These are phyloP conservation scores for Ogataea ramenticola DNA, from an alignment of 805 yeast genomes.

Conservation along the genomic window DNA sequence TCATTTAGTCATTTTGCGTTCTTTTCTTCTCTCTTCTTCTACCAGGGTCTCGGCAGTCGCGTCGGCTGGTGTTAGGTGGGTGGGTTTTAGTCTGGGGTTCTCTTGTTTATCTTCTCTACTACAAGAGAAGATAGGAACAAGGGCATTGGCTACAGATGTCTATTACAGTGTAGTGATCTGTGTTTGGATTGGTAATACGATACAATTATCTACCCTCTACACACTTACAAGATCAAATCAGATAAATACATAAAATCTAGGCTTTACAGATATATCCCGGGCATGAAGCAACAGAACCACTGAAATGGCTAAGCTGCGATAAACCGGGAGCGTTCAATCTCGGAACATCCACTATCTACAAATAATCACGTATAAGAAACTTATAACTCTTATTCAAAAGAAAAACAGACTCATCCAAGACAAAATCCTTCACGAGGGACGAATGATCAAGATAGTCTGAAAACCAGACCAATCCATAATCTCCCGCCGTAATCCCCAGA, in stretches of 20 bases:
- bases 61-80: no score
- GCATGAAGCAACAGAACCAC: slow-evolving; percentile 22
- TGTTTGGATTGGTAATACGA: no score
- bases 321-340: slow-evolving; percentile 16
- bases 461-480: background rate
- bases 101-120: no score
- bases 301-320: slow-evolving; percentile 18
- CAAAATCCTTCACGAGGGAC: background rate
- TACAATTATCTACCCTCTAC: no score
- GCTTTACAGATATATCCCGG: slow-evolving; percentile 16
- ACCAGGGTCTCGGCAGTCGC: no score
- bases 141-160: no score
- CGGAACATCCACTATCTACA: slow-evolving; percentile 7
- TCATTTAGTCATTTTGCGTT: no score
- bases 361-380: background rate
- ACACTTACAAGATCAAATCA: no score
- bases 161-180: no score
- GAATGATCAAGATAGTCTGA: background rate
- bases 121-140: no score
- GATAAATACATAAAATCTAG: background rate
- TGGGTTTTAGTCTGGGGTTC: no score
- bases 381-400: background rate
- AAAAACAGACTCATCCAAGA: background rate
- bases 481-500: background rate
- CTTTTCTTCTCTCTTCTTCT: no score